phyloP scores from a whole-genome alignment of 768 basidiomycete genomes.

The Boletus huronensis region DNA sequence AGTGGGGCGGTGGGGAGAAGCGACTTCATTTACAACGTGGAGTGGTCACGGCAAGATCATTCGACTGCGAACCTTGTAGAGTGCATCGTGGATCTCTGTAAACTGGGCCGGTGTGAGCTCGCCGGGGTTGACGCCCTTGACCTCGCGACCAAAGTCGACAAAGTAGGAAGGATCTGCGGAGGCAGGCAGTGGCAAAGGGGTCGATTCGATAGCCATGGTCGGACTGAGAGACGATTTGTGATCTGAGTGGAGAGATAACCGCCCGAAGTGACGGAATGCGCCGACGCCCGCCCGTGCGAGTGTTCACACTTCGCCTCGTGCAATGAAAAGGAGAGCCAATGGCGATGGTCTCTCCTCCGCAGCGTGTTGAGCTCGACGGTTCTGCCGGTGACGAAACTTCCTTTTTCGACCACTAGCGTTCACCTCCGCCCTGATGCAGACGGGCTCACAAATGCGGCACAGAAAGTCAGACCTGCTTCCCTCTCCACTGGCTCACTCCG shows the following conservation, averaged over 20 bases:
- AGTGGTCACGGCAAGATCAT: background rate
- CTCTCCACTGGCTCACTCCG: background rate
- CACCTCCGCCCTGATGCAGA: no score
- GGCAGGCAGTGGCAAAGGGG: slow-evolving; percentile 67
- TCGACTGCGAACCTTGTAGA: slow-evolving; percentile 62
- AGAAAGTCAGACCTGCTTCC: slow-evolving; percentile 14
- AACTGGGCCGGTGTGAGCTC: slow-evolving; percentile 58
- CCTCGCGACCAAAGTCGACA: slow-evolving; percentile 69
- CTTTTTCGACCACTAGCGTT: slow-evolving; percentile 13
- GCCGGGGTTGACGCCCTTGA: slow-evolving; percentile 69
- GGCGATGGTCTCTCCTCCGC: slow-evolving; percentile 6
- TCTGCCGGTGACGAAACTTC: slow-evolving; percentile 2
- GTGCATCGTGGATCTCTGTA: slow-evolving; percentile 60
- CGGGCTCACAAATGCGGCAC: slow-evolving; percentile 16
- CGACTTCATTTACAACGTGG: slow-evolving; percentile 1
- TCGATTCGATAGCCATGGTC: slow-evolving; percentile 67
- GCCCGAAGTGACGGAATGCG: no score
- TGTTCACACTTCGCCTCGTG: no score
- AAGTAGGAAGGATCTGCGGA: slow-evolving; percentile 68
- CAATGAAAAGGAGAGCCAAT: slow-evolving; percentile 4
- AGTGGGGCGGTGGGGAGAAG: slow-evolving; percentile 1
- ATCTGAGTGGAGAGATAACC: no score
- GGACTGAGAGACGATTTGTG: no score
- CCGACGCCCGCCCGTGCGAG: no score
- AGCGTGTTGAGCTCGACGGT: no score